phyloP scores from a whole-genome alignment of 305 asterid genomes.

The Fraxinus baroniana region DNA sequence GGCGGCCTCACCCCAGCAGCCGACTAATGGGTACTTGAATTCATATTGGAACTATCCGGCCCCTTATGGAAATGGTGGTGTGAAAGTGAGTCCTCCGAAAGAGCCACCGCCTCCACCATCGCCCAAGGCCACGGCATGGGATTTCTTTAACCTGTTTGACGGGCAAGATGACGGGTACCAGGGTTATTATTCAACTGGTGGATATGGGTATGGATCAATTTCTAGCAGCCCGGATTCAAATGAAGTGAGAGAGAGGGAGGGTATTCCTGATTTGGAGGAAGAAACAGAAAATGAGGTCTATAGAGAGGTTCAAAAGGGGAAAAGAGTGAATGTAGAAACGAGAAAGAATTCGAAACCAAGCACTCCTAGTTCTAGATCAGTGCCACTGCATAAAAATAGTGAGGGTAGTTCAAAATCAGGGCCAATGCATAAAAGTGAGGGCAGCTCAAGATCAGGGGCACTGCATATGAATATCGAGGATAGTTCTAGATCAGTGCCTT shows the following conservation, averaged over 20 bases:
- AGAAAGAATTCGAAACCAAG: constrained; percentile 41
- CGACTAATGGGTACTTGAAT: constrained; percentile 55
- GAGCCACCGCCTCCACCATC: constrained; percentile 88
- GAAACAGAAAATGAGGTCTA: constrained; percentile 72
- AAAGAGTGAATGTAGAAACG: constrained; percentile 32
- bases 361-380: constrained; percentile 34
- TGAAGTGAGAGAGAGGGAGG: constrained; percentile 93
- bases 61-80: constrained; percentile 40
- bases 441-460: constrained; percentile 31
- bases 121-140: constrained; percentile 76
- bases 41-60: constrained; percentile 48
- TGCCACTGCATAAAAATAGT: constrained; percentile 20
- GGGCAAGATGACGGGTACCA: constrained; percentile 42
- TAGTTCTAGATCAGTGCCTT: constrained; percentile 29
- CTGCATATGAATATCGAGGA: constrained; percentile 8
- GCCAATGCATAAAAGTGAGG: constrained; percentile 37
- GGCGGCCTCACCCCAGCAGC: constrained; percentile 41
- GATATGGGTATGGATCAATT: constrained; percentile 46
- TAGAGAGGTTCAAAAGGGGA: constrained; percentile 42
- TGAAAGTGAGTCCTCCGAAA: constrained; percentile 36
- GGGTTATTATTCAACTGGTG: constrained; percentile 40
- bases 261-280: constrained; percentile 98
- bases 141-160: constrained; percentile 73
- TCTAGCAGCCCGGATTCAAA: constrained; percentile 82
- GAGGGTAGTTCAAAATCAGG: constrained; percentile 31